These are phyloP conservation scores for Baeospora myosura DNA, from an alignment of 1,284 basidiomycete genomes.

Conservation along the genomic window DNA sequence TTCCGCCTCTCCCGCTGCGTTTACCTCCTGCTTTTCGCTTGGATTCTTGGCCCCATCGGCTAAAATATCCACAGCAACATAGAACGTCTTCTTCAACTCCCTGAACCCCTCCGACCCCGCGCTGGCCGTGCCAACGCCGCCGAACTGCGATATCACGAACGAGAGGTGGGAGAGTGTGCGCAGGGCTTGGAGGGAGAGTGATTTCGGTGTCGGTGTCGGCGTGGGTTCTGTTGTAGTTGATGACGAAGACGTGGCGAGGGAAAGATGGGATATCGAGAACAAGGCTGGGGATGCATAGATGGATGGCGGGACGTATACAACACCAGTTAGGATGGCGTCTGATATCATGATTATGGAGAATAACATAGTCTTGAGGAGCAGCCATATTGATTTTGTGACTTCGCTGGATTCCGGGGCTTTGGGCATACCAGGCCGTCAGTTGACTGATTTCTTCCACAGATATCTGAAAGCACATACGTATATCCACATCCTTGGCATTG, in stretches of 20 bases:
- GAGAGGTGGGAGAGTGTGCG: constrained; percentile 55
- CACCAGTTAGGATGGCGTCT: constrained; percentile 49
- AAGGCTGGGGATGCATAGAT: constrained; percentile 4
- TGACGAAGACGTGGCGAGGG: too few relatives aligned
- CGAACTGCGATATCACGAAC: constrained; percentile 67
- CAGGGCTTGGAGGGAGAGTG: constrained; percentile 43
- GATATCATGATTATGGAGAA: constrained; percentile 64
- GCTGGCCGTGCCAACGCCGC: constrained; percentile 52
- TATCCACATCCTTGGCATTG: constrained; percentile 11
- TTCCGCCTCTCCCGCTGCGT: not conserved
- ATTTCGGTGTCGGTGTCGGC: constrained; percentile 35
- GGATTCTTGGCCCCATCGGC: not conserved
- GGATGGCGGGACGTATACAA: constrained; percentile 41
- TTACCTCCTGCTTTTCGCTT: too few relatives aligned
- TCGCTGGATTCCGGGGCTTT: constrained; percentile 36
- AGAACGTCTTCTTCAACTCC: constrained; percentile 64
- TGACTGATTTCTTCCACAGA: constrained; percentile 1
- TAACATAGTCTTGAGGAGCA: constrained; percentile 58
- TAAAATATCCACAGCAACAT: constrained; percentile 65
- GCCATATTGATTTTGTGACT: constrained; percentile 48
- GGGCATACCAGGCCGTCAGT: constrained; percentile 18
- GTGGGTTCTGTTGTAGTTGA: constrained; percentile 9
- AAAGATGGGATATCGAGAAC: too few relatives aligned
- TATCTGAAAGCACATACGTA: not conserved
- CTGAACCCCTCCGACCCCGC: constrained; percentile 40